Percentiles rank a stretch among this genome's conserved stretches.
Evolutionary conservation across 768 basidiomycete genomes (phyloP).

Genomic region (Pluteus cervinus): DNA sequence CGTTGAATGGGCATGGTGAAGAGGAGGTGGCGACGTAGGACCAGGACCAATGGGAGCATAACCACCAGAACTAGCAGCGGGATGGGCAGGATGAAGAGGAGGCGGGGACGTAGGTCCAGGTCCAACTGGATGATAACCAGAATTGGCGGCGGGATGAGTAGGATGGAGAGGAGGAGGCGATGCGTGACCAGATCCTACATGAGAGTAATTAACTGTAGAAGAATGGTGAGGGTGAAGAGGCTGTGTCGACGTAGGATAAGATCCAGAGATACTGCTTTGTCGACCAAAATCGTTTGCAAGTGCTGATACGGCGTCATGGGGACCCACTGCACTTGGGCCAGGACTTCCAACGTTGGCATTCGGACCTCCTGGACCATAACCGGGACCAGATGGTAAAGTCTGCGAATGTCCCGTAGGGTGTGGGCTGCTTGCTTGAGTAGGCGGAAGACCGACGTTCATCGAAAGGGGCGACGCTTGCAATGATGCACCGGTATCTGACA

Average conservation of each 20-base stretch:
- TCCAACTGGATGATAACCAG: conserved; percentile 7
- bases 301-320: conserved; percentile 21
- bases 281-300: conserved; percentile 33
- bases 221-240: too few species aligned
- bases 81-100: conserved; percentile 2
- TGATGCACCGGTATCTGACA: too few species aligned
- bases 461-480: too few species aligned
- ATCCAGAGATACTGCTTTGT: conserved; percentile 25
- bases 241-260: conserved; percentile 7
- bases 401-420: too few species aligned
- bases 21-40: conserved; percentile 6
- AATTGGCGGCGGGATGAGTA: conserved; percentile 18
- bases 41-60: background rate
- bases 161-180: conserved; percentile 31
- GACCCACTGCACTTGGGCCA: conserved; percentile 2
- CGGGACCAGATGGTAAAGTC: too few species aligned
- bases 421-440: too few species aligned
- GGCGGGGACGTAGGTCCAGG: background rate
- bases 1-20: conserved; percentile 4
- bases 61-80: background rate
- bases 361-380: conserved; percentile 3
- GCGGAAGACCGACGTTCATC: too few species aligned
- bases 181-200: conserved; percentile 1
- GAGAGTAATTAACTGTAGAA: conserved; percentile 1
- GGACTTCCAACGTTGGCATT: background rate